phyloP scores from a whole-genome alignment of 225 moss, liverwort and hornwort species.

The Physcomitrellopsis africana region DNA sequence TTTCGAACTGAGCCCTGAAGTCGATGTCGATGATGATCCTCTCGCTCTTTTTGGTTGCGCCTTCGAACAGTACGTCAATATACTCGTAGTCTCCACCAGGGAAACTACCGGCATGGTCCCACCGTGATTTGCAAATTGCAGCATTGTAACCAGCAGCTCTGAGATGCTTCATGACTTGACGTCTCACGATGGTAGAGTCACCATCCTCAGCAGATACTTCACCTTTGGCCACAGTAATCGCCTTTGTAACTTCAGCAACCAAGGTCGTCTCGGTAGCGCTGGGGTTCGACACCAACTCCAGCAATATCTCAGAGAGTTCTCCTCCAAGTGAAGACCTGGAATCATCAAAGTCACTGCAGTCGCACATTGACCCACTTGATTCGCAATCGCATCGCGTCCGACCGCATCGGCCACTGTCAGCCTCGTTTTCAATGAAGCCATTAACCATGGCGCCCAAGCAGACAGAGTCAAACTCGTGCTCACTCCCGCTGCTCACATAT shows the following conservation, averaged over 20 bases:
- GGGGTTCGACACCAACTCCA: slow-evolving; percentile 38
- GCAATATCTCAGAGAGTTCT: slow-evolving; percentile 63
- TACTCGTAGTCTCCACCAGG: slow-evolving; percentile 89
- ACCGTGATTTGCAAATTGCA: slow-evolving; percentile 84
- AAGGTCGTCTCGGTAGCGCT: slow-evolving; percentile 58
- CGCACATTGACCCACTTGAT: slow-evolving; percentile 34
- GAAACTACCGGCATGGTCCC: slow-evolving; percentile 83
- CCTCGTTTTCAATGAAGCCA: slow-evolving; percentile 71
- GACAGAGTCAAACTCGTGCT: slow-evolving; percentile 82
- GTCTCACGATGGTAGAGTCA: slow-evolving; percentile 31
- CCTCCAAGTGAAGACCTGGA: slow-evolving; percentile 64
- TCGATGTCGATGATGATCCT: slow-evolving; percentile 73
- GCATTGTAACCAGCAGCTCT: slow-evolving; percentile 75
- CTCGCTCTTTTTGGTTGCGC: slow-evolving; percentile 48
- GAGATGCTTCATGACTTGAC: slow-evolving; percentile 67
- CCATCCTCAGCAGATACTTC: slow-evolving; percentile 3
- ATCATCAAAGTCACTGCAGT: slow-evolving; percentile 58
- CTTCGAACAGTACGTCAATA: slow-evolving; percentile 69
- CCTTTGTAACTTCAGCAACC: slow-evolving; percentile 48
- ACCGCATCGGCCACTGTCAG: slow-evolving; percentile 47
- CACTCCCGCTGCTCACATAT: slow-evolving; percentile 77
- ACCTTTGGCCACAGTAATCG: slow-evolving; percentile 15
- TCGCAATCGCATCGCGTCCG: slow-evolving; percentile 77
- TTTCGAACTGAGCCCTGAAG: slow-evolving; percentile 81
- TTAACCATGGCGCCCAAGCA: slow-evolving; percentile 87